Evolutionary conservation across 768 basidiomycete species (phyloP).

Genomic region (Chalciporus pseudorubinellus): DNA sequence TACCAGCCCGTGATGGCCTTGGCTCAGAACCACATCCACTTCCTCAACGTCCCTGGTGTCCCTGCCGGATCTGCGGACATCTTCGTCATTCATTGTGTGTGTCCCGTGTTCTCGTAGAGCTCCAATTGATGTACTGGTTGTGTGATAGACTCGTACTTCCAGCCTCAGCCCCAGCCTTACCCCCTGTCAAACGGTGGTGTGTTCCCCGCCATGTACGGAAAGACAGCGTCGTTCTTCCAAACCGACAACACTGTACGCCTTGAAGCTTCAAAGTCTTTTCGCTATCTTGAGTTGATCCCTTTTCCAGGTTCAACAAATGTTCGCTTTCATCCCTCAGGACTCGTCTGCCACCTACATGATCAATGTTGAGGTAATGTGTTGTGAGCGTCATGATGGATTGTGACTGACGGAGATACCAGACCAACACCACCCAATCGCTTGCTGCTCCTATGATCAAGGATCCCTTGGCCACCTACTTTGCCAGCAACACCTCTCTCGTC

Average conservation of each 20-base stretch:
- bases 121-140: background rate
- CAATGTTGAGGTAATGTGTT: constrained; percentile 54
- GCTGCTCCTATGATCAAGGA: constrained; percentile 62
- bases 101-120: too few species aligned
- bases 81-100: constrained; percentile 86
- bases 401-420: constrained; percentile 34
- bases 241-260: constrained; percentile 41
- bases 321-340: constrained; percentile 77
- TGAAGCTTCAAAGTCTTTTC: background rate
- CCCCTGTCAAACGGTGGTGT: constrained; percentile 41
- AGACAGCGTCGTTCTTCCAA: constrained; percentile 70
- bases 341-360: constrained; percentile 70
- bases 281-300: background rate
- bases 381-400: background rate
- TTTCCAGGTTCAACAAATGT: constrained; percentile 62
- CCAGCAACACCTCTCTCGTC: constrained; percentile 56
- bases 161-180: constrained; percentile 64
- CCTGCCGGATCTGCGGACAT: constrained; percentile 71
- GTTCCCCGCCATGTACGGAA: constrained; percentile 69
- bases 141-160: constrained; percentile 71
- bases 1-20: constrained; percentile 78
- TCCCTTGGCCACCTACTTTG: constrained; percentile 59
- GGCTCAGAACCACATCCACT: constrained; percentile 85
- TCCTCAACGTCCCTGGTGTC: constrained; percentile 67
- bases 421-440: constrained; percentile 61